phyloP scores from a whole-genome alignment of 179 eudicot genomes.

The Amaranthus tricolor region DNA sequence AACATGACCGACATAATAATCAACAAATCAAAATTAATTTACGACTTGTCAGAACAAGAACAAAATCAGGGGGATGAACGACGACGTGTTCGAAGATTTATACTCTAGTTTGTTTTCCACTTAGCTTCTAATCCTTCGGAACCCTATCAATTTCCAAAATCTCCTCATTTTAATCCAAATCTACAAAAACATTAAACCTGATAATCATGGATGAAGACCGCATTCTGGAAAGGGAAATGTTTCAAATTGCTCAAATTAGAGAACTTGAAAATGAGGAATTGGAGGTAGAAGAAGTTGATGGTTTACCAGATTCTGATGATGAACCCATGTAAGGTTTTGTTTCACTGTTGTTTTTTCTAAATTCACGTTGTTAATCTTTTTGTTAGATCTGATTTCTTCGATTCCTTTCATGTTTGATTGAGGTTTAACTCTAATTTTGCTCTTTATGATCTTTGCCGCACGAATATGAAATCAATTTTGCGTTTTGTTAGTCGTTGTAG shows the following conservation, averaged over 20 bases:
- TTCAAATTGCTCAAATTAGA: constrained; percentile 69
- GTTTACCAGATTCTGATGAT: constrained; percentile 48
- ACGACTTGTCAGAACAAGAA: no score
- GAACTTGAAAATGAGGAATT: constrained; percentile 78
- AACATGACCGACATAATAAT: no score
- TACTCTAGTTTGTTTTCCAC: no score
- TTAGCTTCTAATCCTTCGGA: no score
- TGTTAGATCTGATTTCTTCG: background rate
- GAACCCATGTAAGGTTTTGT: constrained; percentile 33
- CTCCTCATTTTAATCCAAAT: background rate
- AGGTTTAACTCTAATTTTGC: background rate
- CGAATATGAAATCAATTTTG: background rate
- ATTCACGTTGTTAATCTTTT: background rate
- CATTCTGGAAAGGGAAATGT: constrained; percentile 57
- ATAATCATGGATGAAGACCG: constrained; percentile 41
- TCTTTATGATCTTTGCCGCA: background rate
- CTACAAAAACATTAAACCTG: background rate
- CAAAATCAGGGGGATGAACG: no score
- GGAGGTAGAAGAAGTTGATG: constrained; percentile 81
- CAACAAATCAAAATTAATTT: no score
- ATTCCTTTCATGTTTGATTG: background rate
- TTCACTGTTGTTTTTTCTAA: background rate
- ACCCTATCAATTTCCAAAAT: constrained; percentile 2
- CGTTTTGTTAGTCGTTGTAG: background rate
- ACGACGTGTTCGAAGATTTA: no score